Evolutionary conservation across 768 basidiomycete species (phyloP), one percentile per base, ranked within the genome.

Genomic region (Daedaleopsis sinensis): DNA sequence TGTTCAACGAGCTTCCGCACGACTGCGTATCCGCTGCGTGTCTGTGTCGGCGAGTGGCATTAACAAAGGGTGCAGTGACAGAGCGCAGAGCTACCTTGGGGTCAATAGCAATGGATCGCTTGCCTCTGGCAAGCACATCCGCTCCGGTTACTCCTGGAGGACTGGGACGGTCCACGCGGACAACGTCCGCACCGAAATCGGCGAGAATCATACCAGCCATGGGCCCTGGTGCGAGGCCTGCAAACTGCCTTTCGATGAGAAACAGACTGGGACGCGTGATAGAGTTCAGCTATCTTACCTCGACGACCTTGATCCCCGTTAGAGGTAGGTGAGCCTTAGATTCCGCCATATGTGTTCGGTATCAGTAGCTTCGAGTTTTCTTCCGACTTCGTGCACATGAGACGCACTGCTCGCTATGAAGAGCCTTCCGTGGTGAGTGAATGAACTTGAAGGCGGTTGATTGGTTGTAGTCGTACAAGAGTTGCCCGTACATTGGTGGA

Each of bases 221-320:
- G 0, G 92, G 91, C 0, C 84, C 91, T 1, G 92, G 92, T 4
- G 91, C 92, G 27, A 94, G 80, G 35, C 91, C 92, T 27, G 87
- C 91, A 68, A 93, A 91, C 89, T 93, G 19, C 27, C 16, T 53
- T 1, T 11, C 37, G 3, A 24, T 50, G 36, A 18, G 53, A 13
- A 16, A 16, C 32, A 39, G n/a, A 32, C n/a, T 27, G 36, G 1
- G n/a, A 38, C 23, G 52, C 8, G 13, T 21, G 9, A 18, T 21
- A 15, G 37, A 52, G 15, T 8, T 4, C 11, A 37, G n/a, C 1
- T 44, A 19, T 19, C 59, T 13, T 44, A 70, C 69, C 65, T 70
- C 69, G 24, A 68, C 53, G 52, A 68, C 69, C 24, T 57, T 63
- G 24, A 70, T 52, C 13, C 69, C 69, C 18, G 57, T 18, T 15